Evolutionary conservation across 345 rosid species (phyloP), one percentile per base, ranked within the genome.

Genomic region (Erodium maritimum): DNA sequence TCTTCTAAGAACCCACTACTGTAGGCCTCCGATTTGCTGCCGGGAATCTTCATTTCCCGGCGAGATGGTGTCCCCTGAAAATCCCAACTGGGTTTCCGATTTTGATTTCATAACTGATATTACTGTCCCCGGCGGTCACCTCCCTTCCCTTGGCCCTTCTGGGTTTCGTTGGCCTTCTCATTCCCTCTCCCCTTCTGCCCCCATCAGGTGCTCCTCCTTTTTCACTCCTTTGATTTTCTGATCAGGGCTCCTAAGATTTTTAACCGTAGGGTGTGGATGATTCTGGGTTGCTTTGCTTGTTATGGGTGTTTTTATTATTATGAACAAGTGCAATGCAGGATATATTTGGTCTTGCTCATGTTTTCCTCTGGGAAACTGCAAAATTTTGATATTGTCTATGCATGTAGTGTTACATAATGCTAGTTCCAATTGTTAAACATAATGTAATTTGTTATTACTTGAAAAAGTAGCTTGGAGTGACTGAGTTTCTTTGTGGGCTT

Each of bases 21-120:
- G 46, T 8, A 29, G 3, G 3, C 8, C 8, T 29, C 34, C 8
- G 5, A 29, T 29, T 29, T 29, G 3, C 8, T 8, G 3, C 34
- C 34, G 34, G 34, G 52, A 59, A 58, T 51, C 60, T 59, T 19
- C 60, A 56, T 17, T 46, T 66, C 37, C 61, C 48, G 20, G 56
- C 61, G 29, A 45, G 3, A 58, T 75, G 79, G 63, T 65, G 1
- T 72, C 74, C 16, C 66, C 68, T 21, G 74, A 73, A 14, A 69
- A 60, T 61, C 59, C 68, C 60, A 75, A 64, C 58, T 80, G 82
- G 85, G 58, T 69, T 17, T 75, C 73, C 50, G 85, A 77, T 29
- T 68, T 67, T 48, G 62, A 63, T n/a, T 61, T 80, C 65, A 64
- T 75, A 19, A 74, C 61, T 25, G 80, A 71, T 62, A 63, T 77